Evolutionary conservation across 169 alveolate species (phyloP), one percentile per base, ranked within the genome.

Genomic region (Cryptosporidium meleagridis): DNA sequence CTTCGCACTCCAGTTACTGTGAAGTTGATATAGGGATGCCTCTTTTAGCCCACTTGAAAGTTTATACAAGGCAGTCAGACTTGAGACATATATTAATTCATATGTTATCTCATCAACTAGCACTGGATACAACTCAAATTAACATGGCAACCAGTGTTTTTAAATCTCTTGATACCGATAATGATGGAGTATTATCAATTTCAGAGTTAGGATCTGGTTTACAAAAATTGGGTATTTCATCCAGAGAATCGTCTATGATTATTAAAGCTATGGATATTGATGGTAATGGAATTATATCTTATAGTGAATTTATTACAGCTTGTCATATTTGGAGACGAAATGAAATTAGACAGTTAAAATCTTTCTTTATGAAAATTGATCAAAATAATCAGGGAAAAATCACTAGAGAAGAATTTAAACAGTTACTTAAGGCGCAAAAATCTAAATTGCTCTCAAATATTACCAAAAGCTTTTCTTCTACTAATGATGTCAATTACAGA

Each of bases 241-340:
- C 70, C 16, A 55, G 86, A 48, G 86, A 73, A 26, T 53, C 86
- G 1, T 53, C 86, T 16, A 53, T 73, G 21, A 73, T 73, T 29
- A 53, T 59, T 3, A 73, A 59, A 37, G 86, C 86, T 31, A 73
- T 73, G 86, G 86, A 73, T 55, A 59, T 73, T 31, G 86, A 73
- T 35, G 86, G 86, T 18, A 73, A 73, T 23, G 86, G 86, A 14
- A 51, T 73, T n/a, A 73, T 73, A 21, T 73, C 86, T 14, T 73
- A 73, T 58, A 73, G 86, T 18, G 86, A 73, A 39, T 73, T 73
- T 59, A 73, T 73, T 8, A 35, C 86, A 14, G 86, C 86, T n/a
- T 73, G 86, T n/a, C 70, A 73, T n/a, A 73, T 73, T 12, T 73
- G 86, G 86, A 55, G 71, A 39, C 70, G 55, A 73, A 73, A 53